Evolutionary conservation across 495 filamentous ascomycete genomes (phyloP).

Genomic region (Penicillium goetzii): DNA sequence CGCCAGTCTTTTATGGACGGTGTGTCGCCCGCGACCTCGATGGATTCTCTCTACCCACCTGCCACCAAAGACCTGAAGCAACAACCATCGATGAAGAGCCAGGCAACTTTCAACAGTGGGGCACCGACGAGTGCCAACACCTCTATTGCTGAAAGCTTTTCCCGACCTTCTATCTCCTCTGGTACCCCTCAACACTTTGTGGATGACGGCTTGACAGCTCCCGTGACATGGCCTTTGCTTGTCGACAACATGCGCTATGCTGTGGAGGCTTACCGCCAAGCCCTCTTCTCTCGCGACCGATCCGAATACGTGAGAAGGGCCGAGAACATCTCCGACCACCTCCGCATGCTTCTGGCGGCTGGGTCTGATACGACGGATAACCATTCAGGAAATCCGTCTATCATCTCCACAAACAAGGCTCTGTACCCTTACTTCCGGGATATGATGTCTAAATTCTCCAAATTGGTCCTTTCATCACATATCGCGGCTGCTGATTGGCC

Average conservation of each 20-base stretch:
- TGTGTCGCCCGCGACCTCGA: slow-evolving; percentile 85
- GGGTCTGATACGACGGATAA: slow-evolving; percentile 97
- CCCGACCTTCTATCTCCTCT: slow-evolving; percentile 57
- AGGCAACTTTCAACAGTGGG: slow-evolving; percentile 31
- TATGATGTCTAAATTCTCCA: slow-evolving; percentile 99
- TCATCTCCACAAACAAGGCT: slow-evolving; percentile 95
- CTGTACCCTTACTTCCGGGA: slow-evolving; percentile 97
- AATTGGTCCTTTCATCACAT: slow-evolving; percentile 96
- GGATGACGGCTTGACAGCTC: slow-evolving; percentile 74
- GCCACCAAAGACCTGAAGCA: slow-evolving; percentile 31
- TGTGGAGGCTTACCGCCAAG: slow-evolving; percentile 84
- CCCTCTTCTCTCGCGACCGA: slow-evolving; percentile 75
- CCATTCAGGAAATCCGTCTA: slow-evolving; percentile 98
- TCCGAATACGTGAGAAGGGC: slow-evolving; percentile 90
- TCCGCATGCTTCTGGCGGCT: slow-evolving; percentile 89
- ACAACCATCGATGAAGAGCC: slow-evolving; percentile 26
- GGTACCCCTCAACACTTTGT: slow-evolving; percentile 80
- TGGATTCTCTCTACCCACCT: slow-evolving; percentile 79
- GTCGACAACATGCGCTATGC: slow-evolving; percentile 88
- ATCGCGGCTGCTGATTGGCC: slow-evolving; percentile 96
- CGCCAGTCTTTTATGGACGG: slow-evolving; percentile 73
- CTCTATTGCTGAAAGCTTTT: slow-evolving; percentile 42
- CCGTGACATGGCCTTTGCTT: slow-evolving; percentile 84
- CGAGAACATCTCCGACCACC: slow-evolving; percentile 96
- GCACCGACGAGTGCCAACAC: slow-evolving; percentile 38